Percentiles rank a stretch among this genome's conserved stretches.
These are phyloP conservation scores for Leucaena leucocephala DNA, from an alignment of 306 rosid genomes.

Conservation along the genomic window DNA sequence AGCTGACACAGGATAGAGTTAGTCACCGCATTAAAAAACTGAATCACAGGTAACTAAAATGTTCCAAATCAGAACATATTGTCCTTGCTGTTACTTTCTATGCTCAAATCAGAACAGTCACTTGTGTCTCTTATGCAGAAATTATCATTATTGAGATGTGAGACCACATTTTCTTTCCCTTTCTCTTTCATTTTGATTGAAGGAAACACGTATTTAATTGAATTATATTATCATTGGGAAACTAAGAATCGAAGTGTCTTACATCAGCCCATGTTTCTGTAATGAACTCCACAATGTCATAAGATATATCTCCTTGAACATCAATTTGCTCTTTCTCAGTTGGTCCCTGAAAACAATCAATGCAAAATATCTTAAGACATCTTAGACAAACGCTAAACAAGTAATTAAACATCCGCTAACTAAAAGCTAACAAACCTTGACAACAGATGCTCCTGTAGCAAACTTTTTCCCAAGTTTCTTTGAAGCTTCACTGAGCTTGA, in stretches of 20 bases:
- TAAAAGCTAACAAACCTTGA: conserved; percentile 63
- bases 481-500: conserved; percentile 94
- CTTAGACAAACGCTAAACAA: conserved; percentile 26
- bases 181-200: neutral
- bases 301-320: conserved; percentile 97
- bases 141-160: neutral
- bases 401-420: conserved; percentile 3
- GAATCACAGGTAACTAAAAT: neutral
- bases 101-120: conserved; percentile 21
- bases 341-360: conserved; percentile 77
- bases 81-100: conserved; percentile 7
- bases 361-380: conserved; percentile 36
- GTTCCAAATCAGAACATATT: neutral
- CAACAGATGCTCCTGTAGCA: conserved; percentile 99
- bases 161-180: neutral
- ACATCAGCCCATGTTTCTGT: conserved; percentile 96
- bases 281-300: conserved; percentile 91
- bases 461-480: conserved; percentile 98
- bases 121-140: neutral
- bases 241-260: conserved; percentile 40
- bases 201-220: neutral
- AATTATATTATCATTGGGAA: conserved; percentile 19
- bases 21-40: neutral
- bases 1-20: neutral
- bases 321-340: conserved; percentile 99